These are phyloP conservation scores for Orbilia oligospora DNA, from an alignment of 2,329 filamentous ascomycete genomes.

Conservation along the genomic window DNA sequence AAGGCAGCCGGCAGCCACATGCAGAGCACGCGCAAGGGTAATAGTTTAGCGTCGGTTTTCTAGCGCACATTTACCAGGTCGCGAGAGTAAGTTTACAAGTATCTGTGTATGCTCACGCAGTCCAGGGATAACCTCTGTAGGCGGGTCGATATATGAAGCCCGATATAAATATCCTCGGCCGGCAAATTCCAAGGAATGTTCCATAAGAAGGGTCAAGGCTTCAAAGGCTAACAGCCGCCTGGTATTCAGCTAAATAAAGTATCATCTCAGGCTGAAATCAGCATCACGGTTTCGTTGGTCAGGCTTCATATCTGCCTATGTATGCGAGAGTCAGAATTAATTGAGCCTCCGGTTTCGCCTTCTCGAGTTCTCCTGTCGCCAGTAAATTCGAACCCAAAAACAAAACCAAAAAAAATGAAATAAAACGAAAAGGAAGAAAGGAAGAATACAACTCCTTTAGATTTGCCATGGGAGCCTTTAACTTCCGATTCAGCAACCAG, in stretches of 20 bases:
- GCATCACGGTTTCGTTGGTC: slow-evolving; percentile 28
- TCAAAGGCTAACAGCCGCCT: slow-evolving; percentile 20
- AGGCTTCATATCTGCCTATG: slow-evolving; percentile 35
- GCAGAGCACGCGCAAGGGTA: slow-evolving; percentile 26
- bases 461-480: slow-evolving; percentile 24
- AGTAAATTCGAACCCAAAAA: slow-evolving; percentile 54
- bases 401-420: not conserved
- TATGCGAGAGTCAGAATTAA: slow-evolving; percentile 20
- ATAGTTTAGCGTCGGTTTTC: slow-evolving; percentile 25
- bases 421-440: too few relatives aligned
- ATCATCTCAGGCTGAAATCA: slow-evolving; percentile 48
- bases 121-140: slow-evolving; percentile 40
- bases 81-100: slow-evolving; percentile 38
- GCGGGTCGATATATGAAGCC: slow-evolving; percentile 21
- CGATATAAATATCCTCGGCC: slow-evolving; percentile 33
- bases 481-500: slow-evolving; percentile 47
- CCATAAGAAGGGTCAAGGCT: slow-evolving; percentile 38
- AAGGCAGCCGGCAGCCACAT: slow-evolving; percentile 51
- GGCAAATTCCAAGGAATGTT: slow-evolving; percentile 58
- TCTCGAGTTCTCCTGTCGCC: slow-evolving; percentile 25
- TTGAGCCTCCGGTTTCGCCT: slow-evolving; percentile 38
- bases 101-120: too few relatives aligned
- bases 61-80: slow-evolving; percentile 49
- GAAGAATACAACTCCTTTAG: slow-evolving; percentile 4
- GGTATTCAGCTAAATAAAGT: slow-evolving; percentile 11